Conservation (phyloP, 176 grass and related monocot species). For the Puccinellia tenuiflora region DNA sequence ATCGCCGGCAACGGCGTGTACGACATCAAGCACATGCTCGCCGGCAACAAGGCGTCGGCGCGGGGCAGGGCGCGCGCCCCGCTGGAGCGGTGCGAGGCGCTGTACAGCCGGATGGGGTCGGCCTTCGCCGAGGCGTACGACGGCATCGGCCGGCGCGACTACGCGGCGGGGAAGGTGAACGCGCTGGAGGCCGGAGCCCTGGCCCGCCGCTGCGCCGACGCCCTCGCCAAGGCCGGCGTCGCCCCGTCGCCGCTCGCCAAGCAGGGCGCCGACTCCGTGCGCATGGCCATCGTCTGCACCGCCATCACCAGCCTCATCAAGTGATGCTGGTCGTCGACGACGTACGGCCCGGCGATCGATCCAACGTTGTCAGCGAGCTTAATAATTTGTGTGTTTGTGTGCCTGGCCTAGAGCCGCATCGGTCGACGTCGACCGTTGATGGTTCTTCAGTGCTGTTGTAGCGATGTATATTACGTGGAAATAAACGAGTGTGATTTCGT, state of each 20-base stretch:
- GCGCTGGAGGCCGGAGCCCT: background rate
- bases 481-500: background rate
- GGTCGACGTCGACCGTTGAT: background rate
- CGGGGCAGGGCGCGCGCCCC: background rate
- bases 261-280: background rate
- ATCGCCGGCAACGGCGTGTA: background rate
- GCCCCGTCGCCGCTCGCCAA: background rate
- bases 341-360: background rate
- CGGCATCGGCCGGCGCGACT: slow-evolving; percentile 13
- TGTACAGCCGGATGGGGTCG: background rate
- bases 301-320: slow-evolving; percentile 21
- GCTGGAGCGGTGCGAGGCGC: slow-evolving; percentile 13
- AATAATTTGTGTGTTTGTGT: background rate
- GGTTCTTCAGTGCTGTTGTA: background rate
- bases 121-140: slow-evolving; percentile 26
- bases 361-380: background rate
- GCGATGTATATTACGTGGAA: background rate
- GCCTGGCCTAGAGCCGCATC: background rate
- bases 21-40: slow-evolving; percentile 9
- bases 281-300: background rate
- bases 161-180: background rate
- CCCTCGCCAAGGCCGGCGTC: background rate
- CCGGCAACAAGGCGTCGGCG: background rate
- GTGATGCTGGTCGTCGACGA: background rate
- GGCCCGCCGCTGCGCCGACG: background rate